These are phyloP conservation scores for Apiotrichum sp. DNA, from an alignment of 1,284 basidiomycete species.

Conservation along the genomic window DNA sequence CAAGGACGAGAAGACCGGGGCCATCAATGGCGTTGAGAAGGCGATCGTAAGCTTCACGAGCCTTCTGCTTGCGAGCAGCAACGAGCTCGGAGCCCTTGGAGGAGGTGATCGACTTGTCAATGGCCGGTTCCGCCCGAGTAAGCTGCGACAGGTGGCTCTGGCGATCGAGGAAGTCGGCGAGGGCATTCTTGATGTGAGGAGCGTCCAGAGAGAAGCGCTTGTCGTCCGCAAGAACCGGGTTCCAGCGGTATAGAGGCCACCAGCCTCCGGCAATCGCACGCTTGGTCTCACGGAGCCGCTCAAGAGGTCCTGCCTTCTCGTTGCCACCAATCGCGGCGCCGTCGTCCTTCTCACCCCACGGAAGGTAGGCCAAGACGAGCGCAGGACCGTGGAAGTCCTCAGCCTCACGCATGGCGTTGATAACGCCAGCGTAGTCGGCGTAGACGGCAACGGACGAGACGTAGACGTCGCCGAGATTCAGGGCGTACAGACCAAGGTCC, in stretches of 20 bases:
- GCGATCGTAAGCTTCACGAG: conserved; percentile 78
- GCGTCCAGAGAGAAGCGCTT: conserved; percentile 86
- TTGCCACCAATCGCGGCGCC: conserved; percentile 61
- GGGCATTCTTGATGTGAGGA: conserved; percentile 85
- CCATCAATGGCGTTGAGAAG: conserved; percentile 81
- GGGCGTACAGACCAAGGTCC: conserved; percentile 91
- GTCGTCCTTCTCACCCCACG: conserved; percentile 58
- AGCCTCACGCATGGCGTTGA: conserved; percentile 87
- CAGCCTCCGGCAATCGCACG: conserved; percentile 92
- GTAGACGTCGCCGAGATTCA: conserved; percentile 97
- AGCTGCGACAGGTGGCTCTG: conserved; percentile 95
- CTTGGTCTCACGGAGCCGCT: conserved; percentile 94
- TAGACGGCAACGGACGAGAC: conserved; percentile 94
- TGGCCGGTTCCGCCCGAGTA: conserved; percentile 65
- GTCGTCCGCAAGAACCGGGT: conserved; percentile 79
- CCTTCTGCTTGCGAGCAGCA: conserved; percentile 75
- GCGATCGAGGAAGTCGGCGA: conserved; percentile 91
- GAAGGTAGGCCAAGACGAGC: conserved; percentile 90
- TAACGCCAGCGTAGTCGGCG: conserved; percentile 88
- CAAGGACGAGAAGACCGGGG: conserved; percentile 80
- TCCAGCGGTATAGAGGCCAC: conserved; percentile 98
- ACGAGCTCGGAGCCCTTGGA: conserved; percentile 78
- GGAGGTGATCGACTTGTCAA: conserved; percentile 77
- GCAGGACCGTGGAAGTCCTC: conserved; percentile 85
- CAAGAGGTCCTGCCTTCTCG: conserved; percentile 66